These are phyloP conservation scores for Euphrasia confusa DNA, from an alignment of 257 asterid species.

Conservation along the genomic window DNA sequence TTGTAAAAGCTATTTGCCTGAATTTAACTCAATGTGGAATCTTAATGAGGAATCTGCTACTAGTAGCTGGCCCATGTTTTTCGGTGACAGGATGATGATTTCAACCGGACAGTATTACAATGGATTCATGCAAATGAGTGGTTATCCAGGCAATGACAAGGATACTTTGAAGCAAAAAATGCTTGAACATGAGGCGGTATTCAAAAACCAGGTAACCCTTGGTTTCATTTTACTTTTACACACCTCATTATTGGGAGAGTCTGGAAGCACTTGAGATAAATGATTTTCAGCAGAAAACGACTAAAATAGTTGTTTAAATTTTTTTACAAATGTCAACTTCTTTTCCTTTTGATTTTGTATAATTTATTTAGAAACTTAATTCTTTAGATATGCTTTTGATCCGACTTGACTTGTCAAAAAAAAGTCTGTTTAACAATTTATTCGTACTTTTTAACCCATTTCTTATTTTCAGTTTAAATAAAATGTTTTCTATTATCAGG, in stretches of 20 bases:
- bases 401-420: too few species aligned
- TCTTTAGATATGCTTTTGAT: too few species aligned
- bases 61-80: conserved; percentile 70
- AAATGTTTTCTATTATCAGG: conserved; percentile 36
- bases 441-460: too few species aligned
- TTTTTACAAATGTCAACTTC: too few species aligned
- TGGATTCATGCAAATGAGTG: conserved; percentile 50
- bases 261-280: background rate
- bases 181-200: conserved; percentile 91
- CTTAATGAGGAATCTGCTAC: conserved; percentile 79
- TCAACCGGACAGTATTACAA: conserved; percentile 57
- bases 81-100: conserved; percentile 42
- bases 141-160: conserved; percentile 53
- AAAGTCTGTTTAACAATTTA: too few species aligned
- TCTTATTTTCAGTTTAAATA: background rate
- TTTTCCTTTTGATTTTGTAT: background rate
- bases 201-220: conserved; percentile 68
- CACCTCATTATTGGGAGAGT: conserved; percentile 2
- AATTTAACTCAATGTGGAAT: conserved; percentile 73
- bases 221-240: conserved; percentile 13
- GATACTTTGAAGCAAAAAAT: conserved; percentile 78
- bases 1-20: conserved; percentile 61
- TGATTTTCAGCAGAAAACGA: background rate
- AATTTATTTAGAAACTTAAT: too few species aligned
- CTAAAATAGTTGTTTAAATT: too few species aligned